A percentile compares a stretch with the other conserved stretches of the same genome.
These are phyloP conservation scores for Zopfochytrium polystomum DNA, from an alignment of 371 early-diverging fungal species.

Conservation along the genomic window DNA sequence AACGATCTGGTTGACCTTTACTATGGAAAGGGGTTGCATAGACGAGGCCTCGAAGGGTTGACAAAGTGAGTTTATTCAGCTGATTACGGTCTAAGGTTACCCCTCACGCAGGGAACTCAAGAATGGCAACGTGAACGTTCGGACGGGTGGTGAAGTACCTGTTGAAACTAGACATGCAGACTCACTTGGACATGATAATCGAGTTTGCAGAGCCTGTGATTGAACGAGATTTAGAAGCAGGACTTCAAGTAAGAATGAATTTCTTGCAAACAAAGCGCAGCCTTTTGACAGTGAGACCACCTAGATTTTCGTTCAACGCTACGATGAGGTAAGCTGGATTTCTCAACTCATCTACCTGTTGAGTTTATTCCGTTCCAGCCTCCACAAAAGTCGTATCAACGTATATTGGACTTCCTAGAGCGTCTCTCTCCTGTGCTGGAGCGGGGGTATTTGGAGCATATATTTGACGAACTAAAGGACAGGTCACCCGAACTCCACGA, in stretches of 20 bases:
- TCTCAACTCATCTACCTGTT: neutral
- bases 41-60: constrained; percentile 68
- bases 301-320: constrained; percentile 75
- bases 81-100: too few species aligned
- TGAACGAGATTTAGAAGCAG: constrained; percentile 60
- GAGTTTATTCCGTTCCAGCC: constrained; percentile 9
- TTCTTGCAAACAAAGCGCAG: neutral
- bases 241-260: constrained; percentile 64
- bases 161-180: constrained; percentile 61
- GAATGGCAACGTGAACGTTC: constrained; percentile 34
- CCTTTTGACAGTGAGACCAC: neutral
- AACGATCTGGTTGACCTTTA: constrained; percentile 87
- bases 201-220: constrained; percentile 78
- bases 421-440: constrained; percentile 47
- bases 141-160: constrained; percentile 67
- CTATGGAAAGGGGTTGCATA: constrained; percentile 81
- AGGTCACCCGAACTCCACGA: constrained; percentile 74
- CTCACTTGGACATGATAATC: constrained; percentile 75
- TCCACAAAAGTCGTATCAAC: constrained; percentile 14
- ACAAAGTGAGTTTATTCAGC: too few species aligned
- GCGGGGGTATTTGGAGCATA: constrained; percentile 72
- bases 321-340: constrained; percentile 36
- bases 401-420: constrained; percentile 35
- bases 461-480: constrained; percentile 68
- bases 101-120: constrained; percentile 34